These are phyloP conservation scores for Aureobasidium subglaciale DNA, from an alignment of 2,329 filamentous ascomycete genomes.

Conservation along the genomic window DNA sequence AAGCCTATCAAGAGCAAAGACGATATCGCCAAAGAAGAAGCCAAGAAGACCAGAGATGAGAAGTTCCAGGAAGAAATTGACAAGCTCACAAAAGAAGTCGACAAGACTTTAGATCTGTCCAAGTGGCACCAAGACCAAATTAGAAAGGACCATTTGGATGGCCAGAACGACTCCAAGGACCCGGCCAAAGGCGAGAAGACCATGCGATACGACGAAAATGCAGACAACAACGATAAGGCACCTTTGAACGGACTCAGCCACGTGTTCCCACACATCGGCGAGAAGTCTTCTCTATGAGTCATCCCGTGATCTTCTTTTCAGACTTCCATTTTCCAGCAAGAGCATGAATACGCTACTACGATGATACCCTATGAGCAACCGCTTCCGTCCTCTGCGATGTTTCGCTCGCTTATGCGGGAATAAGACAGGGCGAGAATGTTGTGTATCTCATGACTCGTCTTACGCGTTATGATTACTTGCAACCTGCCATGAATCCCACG, in stretches of 20 bases:
- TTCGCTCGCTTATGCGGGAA: no score
- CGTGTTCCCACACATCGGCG: slow-evolving; percentile 20
- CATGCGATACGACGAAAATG: slow-evolving; percentile 13
- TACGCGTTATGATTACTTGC: no score
- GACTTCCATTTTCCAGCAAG: no score
- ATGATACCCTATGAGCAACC: no score
- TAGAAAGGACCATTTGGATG: slow-evolving; percentile 17
- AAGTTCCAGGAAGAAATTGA: slow-evolving; percentile 50
- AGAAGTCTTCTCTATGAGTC: slow-evolving; percentile 11
- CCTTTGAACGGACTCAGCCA: slow-evolving; percentile 14
- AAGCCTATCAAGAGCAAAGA: slow-evolving; percentile 14
- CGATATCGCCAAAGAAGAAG: slow-evolving; percentile 20
- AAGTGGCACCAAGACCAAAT: slow-evolving; percentile 37
- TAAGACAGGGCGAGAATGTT: no score
- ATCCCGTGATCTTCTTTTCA: no score
- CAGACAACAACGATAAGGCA: slow-evolving; percentile 2
- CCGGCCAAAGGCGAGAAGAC: background rate
- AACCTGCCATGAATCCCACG: no score
- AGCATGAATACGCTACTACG: no score
- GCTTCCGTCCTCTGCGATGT: no score
- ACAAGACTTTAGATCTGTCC: slow-evolving; percentile 46
- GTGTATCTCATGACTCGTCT: no score
- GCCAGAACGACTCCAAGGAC: background rate
- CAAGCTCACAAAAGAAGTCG: slow-evolving; percentile 51
- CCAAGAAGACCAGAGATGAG: slow-evolving; percentile 45